Evolutionary conservation across 495 filamentous ascomycete genomes (phyloP), one percentile per base, ranked within the genome.

Genomic region (Penicillium pulvis): DNA sequence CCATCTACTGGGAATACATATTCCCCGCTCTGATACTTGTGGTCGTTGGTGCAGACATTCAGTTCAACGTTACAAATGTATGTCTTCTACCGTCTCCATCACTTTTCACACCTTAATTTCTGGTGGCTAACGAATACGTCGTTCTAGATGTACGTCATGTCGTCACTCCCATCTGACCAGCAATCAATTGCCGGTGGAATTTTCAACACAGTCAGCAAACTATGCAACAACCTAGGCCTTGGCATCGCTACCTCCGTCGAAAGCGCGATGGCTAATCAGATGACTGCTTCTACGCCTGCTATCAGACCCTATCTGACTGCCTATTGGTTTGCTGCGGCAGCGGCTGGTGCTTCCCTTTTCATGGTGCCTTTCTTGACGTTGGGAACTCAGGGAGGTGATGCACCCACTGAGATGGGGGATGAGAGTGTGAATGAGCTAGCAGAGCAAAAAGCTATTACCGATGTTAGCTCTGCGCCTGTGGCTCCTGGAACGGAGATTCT

Each of bases 11-110:
- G 85, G 67, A 67, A 9, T 77, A 67, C 39, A 79, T 76, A 2
- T 87, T 89, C 63, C 74, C 75, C 0, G 80, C 77, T 0, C 63
- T 81, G 26, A 51, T 78, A 3, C 72, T 86, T 30, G 79, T 76
- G 43, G 80, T 84, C 1, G 69, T 85, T 3, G 79, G 79, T 42
- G 79, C 82, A 0, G 86, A 88, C 62, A 74, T 79, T 4, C 75
- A 87, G 9, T 90, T 87, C 70, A 83, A 80, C 8, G 78, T 88
- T 7, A 80, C 83, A 2, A 86, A 87, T 55, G 71, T 76, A 57
- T 19, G 68, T 55, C 2, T 12, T 6, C 3, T 4, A 8, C 14
- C 16, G 2, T 1, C 16, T 41, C 4, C 39, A 36, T 36, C 43
- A 20, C 16, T n/a, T 1, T 16, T 2, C 16, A 14, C 31, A n/a